Evolutionary conservation across 179 eudicot genomes (phyloP).

Genomic region (Heliamphora pulchella): DNA sequence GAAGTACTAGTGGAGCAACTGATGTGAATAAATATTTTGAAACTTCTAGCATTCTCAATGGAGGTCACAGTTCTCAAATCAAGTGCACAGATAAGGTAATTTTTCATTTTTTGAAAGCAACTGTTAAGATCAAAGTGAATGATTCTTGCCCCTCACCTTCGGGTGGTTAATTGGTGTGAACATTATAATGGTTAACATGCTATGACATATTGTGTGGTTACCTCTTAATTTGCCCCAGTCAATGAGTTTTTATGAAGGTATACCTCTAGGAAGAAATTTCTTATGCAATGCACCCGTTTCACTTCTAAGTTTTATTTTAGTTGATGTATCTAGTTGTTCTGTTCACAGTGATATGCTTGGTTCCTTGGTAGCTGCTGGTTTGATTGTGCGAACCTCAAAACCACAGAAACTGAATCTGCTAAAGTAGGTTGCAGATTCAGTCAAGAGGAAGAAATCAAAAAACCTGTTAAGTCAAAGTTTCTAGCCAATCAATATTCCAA

Average conservation of each 20-base stretch:
- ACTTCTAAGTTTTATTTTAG: conserved; percentile 7
- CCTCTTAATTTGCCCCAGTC: conserved; percentile 9
- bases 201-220: background rate
- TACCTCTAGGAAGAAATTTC: conserved; percentile 16
- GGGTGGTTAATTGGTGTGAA: background rate
- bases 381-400: background rate
- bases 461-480: background rate
- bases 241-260: conserved; percentile 24
- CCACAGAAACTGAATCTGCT: background rate
- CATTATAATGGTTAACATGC: background rate
- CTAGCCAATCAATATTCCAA: background rate
- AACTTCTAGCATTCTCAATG: conserved; percentile 25
- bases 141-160: background rate
- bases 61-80: conserved; percentile 20
- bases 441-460: background rate
- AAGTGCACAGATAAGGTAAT: conserved; percentile 42
- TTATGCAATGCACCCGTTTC: conserved; percentile 3
- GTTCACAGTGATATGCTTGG: background rate
- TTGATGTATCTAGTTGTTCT: background rate
- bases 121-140: background rate
- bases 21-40: conserved; percentile 31
- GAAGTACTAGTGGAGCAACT: conserved; percentile 22
- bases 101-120: conserved; percentile 5
- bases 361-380: conserved; percentile 1
- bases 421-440: background rate